Conservation (phyloP, 1,284 basidiomycete genomes). For the Cerrena zonata region DNA sequence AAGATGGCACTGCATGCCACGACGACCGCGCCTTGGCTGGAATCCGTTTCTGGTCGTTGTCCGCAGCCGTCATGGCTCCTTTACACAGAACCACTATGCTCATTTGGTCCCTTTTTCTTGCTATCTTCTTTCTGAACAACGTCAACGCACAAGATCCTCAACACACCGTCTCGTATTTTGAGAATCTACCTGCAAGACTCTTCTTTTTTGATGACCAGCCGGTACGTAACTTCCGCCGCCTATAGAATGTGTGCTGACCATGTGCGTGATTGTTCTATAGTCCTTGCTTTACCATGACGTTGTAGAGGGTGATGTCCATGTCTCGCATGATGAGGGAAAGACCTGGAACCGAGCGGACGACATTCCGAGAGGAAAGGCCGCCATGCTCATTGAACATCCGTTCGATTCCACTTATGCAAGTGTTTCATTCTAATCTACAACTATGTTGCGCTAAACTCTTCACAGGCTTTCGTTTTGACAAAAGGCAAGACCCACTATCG, state of each 20-base stretch:
- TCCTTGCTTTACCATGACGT: slow-evolving; percentile 81
- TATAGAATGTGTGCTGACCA: slow-evolving; percentile 2
- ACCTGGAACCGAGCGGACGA: slow-evolving; percentile 62
- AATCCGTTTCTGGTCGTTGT: background rate
- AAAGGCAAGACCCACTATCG: slow-evolving; percentile 71
- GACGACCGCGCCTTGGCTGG: background rate
- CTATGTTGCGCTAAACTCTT: background rate
- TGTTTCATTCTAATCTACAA: background rate
- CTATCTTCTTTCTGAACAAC: slow-evolving; percentile 22
- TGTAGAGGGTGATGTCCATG: slow-evolving; percentile 60
- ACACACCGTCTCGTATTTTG: slow-evolving; percentile 44
- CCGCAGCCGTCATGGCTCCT: slow-evolving; percentile 28
- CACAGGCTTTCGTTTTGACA: slow-evolving; percentile 79
- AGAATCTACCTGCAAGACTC: slow-evolving; percentile 74
- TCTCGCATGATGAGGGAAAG: slow-evolving; percentile 89
- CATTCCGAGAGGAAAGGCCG: slow-evolving; percentile 59
- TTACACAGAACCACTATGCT: slow-evolving; percentile 31
- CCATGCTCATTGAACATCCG: slow-evolving; percentile 83
- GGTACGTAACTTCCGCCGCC: slow-evolving; percentile 36
- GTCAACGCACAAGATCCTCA: slow-evolving; percentile 33
- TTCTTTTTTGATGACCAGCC: slow-evolving; percentile 92
- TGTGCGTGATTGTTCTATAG: slow-evolving; percentile 43
- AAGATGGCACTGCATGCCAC: background rate
- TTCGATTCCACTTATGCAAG: slow-evolving; percentile 54
- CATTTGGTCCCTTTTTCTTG: slow-evolving; percentile 28